Base-by-base conservation (phyloP, 768 basidiomycete genomes). In the Boletus reticuloceps region DNA sequence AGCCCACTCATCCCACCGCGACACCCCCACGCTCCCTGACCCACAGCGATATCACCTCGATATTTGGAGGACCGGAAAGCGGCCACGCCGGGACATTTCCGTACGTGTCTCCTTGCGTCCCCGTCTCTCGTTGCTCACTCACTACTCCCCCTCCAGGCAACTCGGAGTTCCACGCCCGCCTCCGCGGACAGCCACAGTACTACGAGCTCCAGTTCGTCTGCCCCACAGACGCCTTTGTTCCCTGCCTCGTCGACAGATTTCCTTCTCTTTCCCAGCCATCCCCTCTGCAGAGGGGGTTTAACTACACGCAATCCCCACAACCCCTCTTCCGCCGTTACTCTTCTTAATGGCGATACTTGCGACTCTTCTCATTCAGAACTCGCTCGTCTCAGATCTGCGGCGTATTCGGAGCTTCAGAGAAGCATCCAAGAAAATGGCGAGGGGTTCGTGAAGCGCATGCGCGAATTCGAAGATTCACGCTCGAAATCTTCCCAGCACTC, bases 381-480 rank as follows among this genome's bases (percentile, higher is more conserved):
- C 6, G 68, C 67, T 34, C 77, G 74, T 40, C 72, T 88, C 47
- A 81, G 82, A 53, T 82, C 85, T 1, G 76, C 75, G 53, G 88
- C 88, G 6, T 87, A 88, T 56, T 77, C 78, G 69, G 85, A 88
- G 59, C 78, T 90, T 38, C 82, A 77, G 42, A 75, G 78, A 62
- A 86, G 81, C 58, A 76, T 89, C 20, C 75, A 76, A 29, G 81
- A 87, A 60, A 82, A 75, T 58, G 86, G 84, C 19, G 86, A 89
- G 60, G 82, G 83, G 8, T 77, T 89, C 46, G 78, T 90, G 13
- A 79, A 76, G 53, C 83, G 84, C 49, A 89, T 90, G 88, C 84
- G 84, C 52, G 83, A 88, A 59, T 86, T 83, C 64, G 88, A 89
- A 67, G 70, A 75, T 47, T 75, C 76, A 25, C 75, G 82, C 52